Percentiles rank a stretch among this genome's conserved stretches.
These are phyloP conservation scores for Venturia asperata DNA, from an alignment of 2,329 filamentous ascomycete species.

Conservation along the genomic window DNA sequence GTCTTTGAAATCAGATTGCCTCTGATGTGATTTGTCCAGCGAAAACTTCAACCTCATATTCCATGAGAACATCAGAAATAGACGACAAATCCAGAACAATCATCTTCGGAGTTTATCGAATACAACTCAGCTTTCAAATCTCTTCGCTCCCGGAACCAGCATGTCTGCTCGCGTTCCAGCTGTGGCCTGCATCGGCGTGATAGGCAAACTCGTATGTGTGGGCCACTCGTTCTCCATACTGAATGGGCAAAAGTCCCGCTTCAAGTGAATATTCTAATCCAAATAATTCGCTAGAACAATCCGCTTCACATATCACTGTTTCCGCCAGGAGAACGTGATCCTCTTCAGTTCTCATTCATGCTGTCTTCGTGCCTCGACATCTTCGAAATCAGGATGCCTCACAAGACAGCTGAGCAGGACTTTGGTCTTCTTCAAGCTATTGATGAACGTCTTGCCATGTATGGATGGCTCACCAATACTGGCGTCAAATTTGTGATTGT, in stretches of 20 bases:
- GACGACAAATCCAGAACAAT: not conserved
- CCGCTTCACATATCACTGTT: slow-evolving; percentile 91
- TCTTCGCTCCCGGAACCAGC: not conserved
- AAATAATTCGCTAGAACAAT: slow-evolving; percentile 62
- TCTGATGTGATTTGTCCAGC: slow-evolving; percentile 10
- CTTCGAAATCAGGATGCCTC: slow-evolving; percentile 76
- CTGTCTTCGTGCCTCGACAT: slow-evolving; percentile 89
- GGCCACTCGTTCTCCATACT: not conserved
- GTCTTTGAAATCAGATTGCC: slow-evolving; percentile 2
- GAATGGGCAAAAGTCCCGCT: slow-evolving; percentile 1
- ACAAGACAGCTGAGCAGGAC: slow-evolving; percentile 70
- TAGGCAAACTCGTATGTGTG: slow-evolving; percentile 72
- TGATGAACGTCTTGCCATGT: slow-evolving; percentile 86
- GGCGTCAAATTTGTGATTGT: slow-evolving; percentile 85
- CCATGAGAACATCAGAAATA: not conserved
- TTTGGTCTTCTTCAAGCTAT: slow-evolving; percentile 87
- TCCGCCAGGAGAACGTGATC: slow-evolving; percentile 62
- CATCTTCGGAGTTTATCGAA: not conserved
- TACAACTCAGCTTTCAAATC: not conserved
- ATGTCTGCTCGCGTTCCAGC: slow-evolving; percentile 54
- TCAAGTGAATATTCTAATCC: not conserved
- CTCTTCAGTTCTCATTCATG: slow-evolving; percentile 86
- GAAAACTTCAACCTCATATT: slow-evolving; percentile 5
- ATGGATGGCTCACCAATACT: slow-evolving; percentile 95
- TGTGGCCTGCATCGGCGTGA: slow-evolving; percentile 88